Base-by-base conservation (phyloP, 176 grass and related monocot species). In the Cenchrus purpureus region DNA sequence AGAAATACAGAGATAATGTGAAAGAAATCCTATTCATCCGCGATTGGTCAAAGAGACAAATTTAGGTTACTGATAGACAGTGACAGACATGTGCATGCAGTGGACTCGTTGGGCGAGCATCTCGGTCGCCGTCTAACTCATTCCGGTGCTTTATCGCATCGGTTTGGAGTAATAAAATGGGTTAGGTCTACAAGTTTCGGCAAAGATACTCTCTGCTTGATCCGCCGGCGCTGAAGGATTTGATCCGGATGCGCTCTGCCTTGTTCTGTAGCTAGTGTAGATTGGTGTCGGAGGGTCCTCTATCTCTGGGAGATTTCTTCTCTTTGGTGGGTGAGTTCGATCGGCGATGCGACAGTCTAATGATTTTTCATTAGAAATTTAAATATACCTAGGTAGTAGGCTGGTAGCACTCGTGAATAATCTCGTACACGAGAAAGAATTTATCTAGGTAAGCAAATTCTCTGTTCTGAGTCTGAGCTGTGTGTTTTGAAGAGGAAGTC, bases 21-120 rank as follows among this genome's bases (percentile, higher is more conserved):
- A 60, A 20, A 9, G 57, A 60, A n/a, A 22, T 3, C 57, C 8
- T 43, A 43, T 42, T 42, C 45, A 8, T 63, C 64, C 43, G 13
- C 22, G 19, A 86, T 20, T 40, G 58, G 45, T 57, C 15, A 25
- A 76, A 7, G 32, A 71, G 46, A 64, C 22, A 58, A 61, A 73
- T 65, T 64, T 74, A 67, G 62, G 28, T 73, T 71, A 28, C 22
- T 67, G 87, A 89, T 80, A 84, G 87, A 87, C 65, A 87, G 80
- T 51, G 91, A 89, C 62, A 51, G 63, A 81, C 87, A 92, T 92
- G 91, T 92, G 84, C 75, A 80, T 92, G 84, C 75, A 80, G 20
- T 71, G 80, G 76, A 60, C 3, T 40, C 4, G 87, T 89, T 81
- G 44, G 76, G 78, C 8, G 49, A 17, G 48, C 57, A 60, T 52